Conservation (phyloP, 495 filamentous ascomycete species). For the Friedmanniomyces endolithicus region DNA sequence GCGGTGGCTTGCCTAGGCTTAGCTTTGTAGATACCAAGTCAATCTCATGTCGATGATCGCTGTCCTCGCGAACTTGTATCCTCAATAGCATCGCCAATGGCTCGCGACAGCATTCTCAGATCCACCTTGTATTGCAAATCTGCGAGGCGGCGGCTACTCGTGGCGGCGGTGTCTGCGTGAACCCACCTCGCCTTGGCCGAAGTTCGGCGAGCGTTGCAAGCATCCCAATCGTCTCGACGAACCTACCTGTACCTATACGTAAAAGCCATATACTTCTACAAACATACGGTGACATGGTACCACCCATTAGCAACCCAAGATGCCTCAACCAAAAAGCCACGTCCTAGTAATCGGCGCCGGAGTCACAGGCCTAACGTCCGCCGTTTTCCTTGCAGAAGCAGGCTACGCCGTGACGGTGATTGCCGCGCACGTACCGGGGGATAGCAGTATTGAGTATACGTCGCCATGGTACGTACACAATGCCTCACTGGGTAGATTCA, state of each 20-base stretch:
- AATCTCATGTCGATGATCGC: background rate
- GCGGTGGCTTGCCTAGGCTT: background rate
- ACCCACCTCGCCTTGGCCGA: too few relatives aligned
- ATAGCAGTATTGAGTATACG: conserved; percentile 30
- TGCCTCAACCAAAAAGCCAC: background rate
- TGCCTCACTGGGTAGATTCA: too few relatives aligned
- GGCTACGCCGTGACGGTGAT: conserved; percentile 35
- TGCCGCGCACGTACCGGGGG: conserved; percentile 33
- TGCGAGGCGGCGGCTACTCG: too few relatives aligned
- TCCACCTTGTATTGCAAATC: too few relatives aligned
- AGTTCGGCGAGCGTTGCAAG: too few relatives aligned
- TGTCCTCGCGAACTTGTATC: background rate
- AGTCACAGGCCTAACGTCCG: conserved; percentile 38
- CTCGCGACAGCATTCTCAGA: too few relatives aligned
- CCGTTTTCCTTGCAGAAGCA: conserved; percentile 32
- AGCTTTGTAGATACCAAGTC: conserved; percentile 7
- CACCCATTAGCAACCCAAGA: background rate
- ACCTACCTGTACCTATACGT: too few relatives aligned
- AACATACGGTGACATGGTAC: background rate
- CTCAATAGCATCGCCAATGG: background rate
- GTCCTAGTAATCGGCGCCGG: conserved; percentile 28
- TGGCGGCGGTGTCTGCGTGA: too few relatives aligned
- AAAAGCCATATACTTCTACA: too few relatives aligned
- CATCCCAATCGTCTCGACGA: too few relatives aligned
- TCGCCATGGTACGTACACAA: conserved; percentile 26